Base-by-base conservation (phyloP, 306 rosid species). In the Purshia tridentata region DNA sequence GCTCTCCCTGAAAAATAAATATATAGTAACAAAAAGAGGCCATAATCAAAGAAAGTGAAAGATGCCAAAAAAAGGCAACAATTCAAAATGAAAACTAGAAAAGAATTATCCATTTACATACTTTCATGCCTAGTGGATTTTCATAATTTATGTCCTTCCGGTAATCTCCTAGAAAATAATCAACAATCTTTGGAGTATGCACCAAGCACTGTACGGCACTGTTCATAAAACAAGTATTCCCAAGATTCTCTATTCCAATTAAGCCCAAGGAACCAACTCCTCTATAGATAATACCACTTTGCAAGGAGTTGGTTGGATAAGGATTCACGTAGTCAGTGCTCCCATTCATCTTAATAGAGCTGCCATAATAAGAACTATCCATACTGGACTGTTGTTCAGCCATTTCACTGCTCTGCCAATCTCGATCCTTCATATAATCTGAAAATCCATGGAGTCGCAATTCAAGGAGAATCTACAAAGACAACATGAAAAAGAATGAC, bases 201-300 rank as follows among this genome's bases (percentile, higher is more conserved):
- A 81, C 96, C 88, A 92, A 62, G 78, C 98, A 92, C 60, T 92
- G 98, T 67, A 92, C 76, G 77, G 96, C 87, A 81, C 92, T 92
- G 72, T 90, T 92, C 98, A 92, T 90, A 77, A 88, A 92, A 82
- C 98, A 92, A 47, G 98, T 90, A 84, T 92, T 92, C 70, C 98
- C 98, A 80, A 92, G 96, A 88, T 92, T 92, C 44, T 88, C 85
- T 72, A 92, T 74, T 80, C 98, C 98, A 58, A 86, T 82, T 86
- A 92, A 86, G 70, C 98, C 95, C 83, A 88, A 77, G 45, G 87
- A 72, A 65, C 79, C 81, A 75, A 74, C 83, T 73, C 81, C 82
- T 74, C 78, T 77, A 71, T 73, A 87, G 84, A 84, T 77, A 77
- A 70, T 40, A 45, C 60, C 80, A 81, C 72, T 69, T 72, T 5